Evolutionary conservation across 345 rosid species (phyloP).

Genomic region (Corymbia maculata): DNA sequence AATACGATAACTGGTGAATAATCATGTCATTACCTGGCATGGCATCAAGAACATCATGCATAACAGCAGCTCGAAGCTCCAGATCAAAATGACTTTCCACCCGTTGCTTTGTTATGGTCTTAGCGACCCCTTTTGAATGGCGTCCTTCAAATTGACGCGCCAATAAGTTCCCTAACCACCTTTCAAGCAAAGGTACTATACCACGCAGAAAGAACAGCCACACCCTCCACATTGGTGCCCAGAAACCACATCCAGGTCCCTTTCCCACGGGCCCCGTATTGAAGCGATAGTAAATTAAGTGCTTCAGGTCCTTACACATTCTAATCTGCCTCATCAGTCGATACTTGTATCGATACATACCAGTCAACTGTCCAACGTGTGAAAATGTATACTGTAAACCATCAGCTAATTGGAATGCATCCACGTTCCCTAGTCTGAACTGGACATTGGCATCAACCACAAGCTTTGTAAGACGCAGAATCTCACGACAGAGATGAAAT

Average conservation of each 20-base stretch:
- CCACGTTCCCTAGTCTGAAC: slow-evolving; percentile 93
- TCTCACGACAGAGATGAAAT: slow-evolving; percentile 99
- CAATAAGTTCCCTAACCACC: slow-evolving; percentile 94
- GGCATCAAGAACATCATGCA: slow-evolving; percentile 99
- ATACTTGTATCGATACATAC: slow-evolving; percentile 97
- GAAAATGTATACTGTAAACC: slow-evolving; percentile 95
- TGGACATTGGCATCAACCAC: slow-evolving; percentile 98
- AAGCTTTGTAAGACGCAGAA: slow-evolving; percentile 87
- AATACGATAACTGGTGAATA: not conserved
- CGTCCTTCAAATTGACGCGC: slow-evolving; percentile 99
- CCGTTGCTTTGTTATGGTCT: slow-evolving; percentile 97
- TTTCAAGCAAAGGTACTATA: slow-evolving; percentile 88
- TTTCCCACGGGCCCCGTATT: slow-evolving; percentile 99
- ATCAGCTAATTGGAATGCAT: slow-evolving; percentile 96
- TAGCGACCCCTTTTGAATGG: slow-evolving; percentile 97
- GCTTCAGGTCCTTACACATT: slow-evolving; percentile 98
- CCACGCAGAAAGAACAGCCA: slow-evolving; percentile 98
- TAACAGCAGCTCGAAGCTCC: slow-evolving; percentile 99
- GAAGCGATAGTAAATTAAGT: slow-evolving; percentile 91
- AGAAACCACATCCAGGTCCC: slow-evolving; percentile 98
- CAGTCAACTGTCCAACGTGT: slow-evolving; percentile 98
- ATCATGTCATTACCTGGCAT: slow-evolving; percentile 73
- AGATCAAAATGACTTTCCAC: slow-evolving; percentile 97
- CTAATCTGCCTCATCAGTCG: slow-evolving; percentile 95
- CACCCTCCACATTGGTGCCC: slow-evolving; percentile 99